phyloP scores from a whole-genome alignment of 495 filamentous ascomycete species.

The Trichoderma virens region DNA sequence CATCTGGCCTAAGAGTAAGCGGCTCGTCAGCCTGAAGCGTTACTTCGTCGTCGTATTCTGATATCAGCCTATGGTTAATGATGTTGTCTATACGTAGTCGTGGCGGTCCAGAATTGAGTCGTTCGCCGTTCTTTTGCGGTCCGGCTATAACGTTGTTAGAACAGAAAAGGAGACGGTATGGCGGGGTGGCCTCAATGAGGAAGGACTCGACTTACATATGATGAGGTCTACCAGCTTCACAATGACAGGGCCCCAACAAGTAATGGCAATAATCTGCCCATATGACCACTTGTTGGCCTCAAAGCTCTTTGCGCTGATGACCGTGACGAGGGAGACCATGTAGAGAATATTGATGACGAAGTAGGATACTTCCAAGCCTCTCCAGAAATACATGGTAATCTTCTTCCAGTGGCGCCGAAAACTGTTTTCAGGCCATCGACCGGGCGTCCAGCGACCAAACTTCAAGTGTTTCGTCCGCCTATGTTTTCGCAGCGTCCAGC shows the following conservation, averaged over 20 bases:
- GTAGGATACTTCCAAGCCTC: not conserved
- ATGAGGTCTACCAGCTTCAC: constrained; percentile 9
- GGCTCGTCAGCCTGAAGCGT: not conserved
- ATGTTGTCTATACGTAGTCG: constrained; percentile 5
- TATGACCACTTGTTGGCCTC: constrained; percentile 7
- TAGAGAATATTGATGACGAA: constrained; percentile 7
- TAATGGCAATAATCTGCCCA: constrained; percentile 11
- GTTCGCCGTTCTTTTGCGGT: not conserved
- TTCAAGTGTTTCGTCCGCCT: not conserved
- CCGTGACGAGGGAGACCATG: not conserved
- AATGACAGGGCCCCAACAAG: constrained; percentile 10
- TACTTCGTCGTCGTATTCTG: not conserved
- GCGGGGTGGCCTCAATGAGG: too few species aligned
- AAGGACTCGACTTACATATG: not conserved
- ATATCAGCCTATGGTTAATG: constrained; percentile 1
- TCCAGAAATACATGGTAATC: constrained; percentile 1
- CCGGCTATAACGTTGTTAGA: not conserved
- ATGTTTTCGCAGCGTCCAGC: constrained; percentile 9
- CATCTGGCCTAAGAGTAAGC: not conserved
- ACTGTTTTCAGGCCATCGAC: not conserved
- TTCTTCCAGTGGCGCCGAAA: not conserved
- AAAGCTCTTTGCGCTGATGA: constrained; percentile 8
- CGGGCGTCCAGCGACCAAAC: not conserved
- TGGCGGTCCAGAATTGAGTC: constrained; percentile 2
- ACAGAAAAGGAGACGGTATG: too few species aligned